A percentile compares a stretch with the other conserved stretches of the same genome.
phyloP scores from a whole-genome alignment of 306 rosid genomes.

The Quercus wislizeni region DNA sequence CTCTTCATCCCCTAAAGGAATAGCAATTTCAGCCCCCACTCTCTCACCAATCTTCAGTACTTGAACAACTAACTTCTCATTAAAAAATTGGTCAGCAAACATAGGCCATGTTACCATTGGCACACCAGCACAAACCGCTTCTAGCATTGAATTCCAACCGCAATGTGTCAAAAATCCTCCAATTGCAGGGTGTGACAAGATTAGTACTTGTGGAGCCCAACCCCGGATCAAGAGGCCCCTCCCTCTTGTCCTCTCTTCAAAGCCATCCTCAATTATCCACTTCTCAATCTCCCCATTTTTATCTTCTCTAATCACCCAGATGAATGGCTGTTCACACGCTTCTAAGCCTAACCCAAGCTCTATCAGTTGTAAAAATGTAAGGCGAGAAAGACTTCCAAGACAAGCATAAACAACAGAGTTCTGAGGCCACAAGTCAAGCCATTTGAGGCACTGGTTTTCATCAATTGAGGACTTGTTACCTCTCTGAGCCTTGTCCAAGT shows the following conservation, averaged over 20 bases:
- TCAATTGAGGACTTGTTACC: slow-evolving; percentile 41
- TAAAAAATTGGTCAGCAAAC: slow-evolving; percentile 50
- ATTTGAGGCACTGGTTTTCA: slow-evolving; percentile 38
- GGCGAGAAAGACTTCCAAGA: slow-evolving; percentile 60
- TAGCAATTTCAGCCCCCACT: slow-evolving; percentile 1
- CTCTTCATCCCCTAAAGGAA: neutral
- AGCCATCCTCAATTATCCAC: slow-evolving; percentile 40
- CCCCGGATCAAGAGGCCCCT: slow-evolving; percentile 56
- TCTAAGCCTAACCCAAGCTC: slow-evolving; percentile 62
- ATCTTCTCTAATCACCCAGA: slow-evolving; percentile 60
- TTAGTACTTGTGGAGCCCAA: slow-evolving; percentile 70
- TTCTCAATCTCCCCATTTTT: slow-evolving; percentile 29
- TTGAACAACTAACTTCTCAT: slow-evolving; percentile 31
- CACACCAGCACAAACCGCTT: slow-evolving; percentile 46
- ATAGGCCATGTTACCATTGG: slow-evolving; percentile 66
- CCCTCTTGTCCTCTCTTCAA: slow-evolving; percentile 43
- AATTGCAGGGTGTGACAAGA: slow-evolving; percentile 47
- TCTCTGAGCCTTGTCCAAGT: slow-evolving; percentile 35
- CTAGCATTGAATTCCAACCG: slow-evolving; percentile 71
- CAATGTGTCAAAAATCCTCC: slow-evolving; percentile 63
- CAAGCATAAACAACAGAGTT: slow-evolving; percentile 53
- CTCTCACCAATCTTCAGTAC: slow-evolving; percentile 23
- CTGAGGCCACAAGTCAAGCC: slow-evolving; percentile 42
- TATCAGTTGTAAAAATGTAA: slow-evolving; percentile 32
- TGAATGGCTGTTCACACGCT: slow-evolving; percentile 50